Conservation (phyloP, 2,329 filamentous ascomycete genomes). For the Trichoderma semiorbis region DNA sequence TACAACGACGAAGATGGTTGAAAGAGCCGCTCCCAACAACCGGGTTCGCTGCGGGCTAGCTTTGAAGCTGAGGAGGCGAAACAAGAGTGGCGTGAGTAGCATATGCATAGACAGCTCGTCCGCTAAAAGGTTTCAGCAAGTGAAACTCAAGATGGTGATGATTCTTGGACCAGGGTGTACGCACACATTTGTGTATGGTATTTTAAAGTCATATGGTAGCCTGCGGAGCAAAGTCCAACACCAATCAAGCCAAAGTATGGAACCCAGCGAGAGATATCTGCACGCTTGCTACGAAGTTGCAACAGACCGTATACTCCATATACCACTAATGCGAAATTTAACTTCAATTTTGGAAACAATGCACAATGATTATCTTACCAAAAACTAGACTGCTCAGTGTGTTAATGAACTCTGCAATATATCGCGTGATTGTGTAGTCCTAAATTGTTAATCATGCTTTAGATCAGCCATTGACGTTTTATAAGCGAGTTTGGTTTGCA, state of each 20-base stretch:
- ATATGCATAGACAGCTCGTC: too few relatives aligned
- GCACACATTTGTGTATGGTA: slow-evolving; percentile 37
- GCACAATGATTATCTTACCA: background rate
- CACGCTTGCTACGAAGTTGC: background rate
- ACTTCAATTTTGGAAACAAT: background rate
- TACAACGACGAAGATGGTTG: slow-evolving; percentile 29
- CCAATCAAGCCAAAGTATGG: slow-evolving; percentile 33
- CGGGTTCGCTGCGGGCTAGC: slow-evolving; percentile 26
- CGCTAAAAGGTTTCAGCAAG: too few relatives aligned
- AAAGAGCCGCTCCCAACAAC: slow-evolving; percentile 23
- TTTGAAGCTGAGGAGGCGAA: slow-evolving; percentile 33
- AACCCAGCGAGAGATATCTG: too few relatives aligned
- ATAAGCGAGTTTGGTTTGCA: too few relatives aligned
- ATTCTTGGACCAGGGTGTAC: background rate
- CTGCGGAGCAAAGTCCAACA: slow-evolving; percentile 32
- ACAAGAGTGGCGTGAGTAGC: background rate
- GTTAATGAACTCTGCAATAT: too few relatives aligned
- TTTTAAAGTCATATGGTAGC: slow-evolving; percentile 35
- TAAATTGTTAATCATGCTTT: too few relatives aligned
- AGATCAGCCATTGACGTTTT: too few relatives aligned
- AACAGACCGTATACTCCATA: background rate
- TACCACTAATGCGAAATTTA: background rate
- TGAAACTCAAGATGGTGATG: too few relatives aligned
- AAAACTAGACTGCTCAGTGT: background rate
- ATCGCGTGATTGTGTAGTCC: too few relatives aligned